A percentile compares a stretch with the other conserved stretches of the same genome.
These are phyloP conservation scores for Glycyrrhiza uralensis DNA, from an alignment of 306 rosid genomes.

Conservation along the genomic window DNA sequence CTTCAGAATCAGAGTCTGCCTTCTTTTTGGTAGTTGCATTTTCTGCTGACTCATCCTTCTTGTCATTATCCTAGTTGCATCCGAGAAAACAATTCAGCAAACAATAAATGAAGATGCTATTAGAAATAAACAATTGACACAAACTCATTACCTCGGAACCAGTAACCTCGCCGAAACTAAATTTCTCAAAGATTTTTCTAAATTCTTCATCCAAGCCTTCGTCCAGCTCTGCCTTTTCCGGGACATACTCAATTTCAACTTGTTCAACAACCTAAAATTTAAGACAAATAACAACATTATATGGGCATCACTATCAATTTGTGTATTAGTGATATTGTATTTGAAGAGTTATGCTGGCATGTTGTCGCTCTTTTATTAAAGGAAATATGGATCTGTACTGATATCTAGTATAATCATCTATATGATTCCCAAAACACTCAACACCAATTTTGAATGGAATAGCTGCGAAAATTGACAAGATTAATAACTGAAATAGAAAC, in stretches of 20 bases:
- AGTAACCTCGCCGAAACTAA: conserved; percentile 53
- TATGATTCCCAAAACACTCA: background rate
- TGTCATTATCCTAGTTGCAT: conserved; percentile 54
- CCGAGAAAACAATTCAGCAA: conserved; percentile 4
- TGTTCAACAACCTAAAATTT: conserved; percentile 58
- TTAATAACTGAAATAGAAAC: background rate
- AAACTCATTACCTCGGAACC: conserved; percentile 53
- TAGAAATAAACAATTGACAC: background rate
- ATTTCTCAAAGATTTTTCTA: conserved; percentile 80
- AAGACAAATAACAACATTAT: conserved; percentile 15
- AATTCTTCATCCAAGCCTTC: conserved; percentile 82
- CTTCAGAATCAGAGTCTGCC: conserved; percentile 88
- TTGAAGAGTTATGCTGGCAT: background rate
- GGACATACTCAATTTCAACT: conserved; percentile 85
- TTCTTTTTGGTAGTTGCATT: conserved; percentile 62
- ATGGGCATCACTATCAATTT: conserved; percentile 45
- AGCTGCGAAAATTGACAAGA: background rate
- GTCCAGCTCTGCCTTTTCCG: conserved; percentile 77
- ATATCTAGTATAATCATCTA: background rate
- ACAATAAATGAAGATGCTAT: background rate
- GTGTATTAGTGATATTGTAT: background rate
- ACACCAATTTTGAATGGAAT: background rate
- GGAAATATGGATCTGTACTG: background rate
- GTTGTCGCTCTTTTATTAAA: background rate
- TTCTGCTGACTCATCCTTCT: conserved; percentile 69